Evolutionary conservation across 306 rosid species (phyloP), one percentile per base, ranked within the genome.

Genomic region (Inga laurina): DNA sequence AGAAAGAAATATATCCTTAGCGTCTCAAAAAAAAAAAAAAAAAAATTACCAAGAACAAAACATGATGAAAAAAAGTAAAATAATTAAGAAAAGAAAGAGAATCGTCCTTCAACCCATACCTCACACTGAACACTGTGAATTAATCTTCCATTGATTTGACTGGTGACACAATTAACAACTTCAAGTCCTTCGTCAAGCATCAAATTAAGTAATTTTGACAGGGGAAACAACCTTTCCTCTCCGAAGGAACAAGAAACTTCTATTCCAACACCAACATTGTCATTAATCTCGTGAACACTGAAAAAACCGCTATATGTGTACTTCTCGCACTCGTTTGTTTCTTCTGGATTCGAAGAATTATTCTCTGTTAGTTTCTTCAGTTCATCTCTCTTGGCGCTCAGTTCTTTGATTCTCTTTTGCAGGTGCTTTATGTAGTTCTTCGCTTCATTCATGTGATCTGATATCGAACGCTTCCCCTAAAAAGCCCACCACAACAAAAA

Each of bases 401-500:
- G 85, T 32, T 73, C 91, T 68, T 86, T 76, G 82, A 89, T 90
- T 72, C 84, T 89, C 48, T 79, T 79, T 71, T 85, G 82, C 68
- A 85, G 34, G 65, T 91, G 84, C 19, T 89, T 88, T 84, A 93
- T 91, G 64, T 93, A 89, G 56, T 87, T 89, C 79, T 81, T 91
- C 22, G 97, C 94, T 90, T 86, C 93, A 8, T 87, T 85, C 75
- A 93, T 75, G 80, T 89, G 91, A 77, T 94, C 96, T 2, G 91
- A 85, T 76, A 82, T 79, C 14, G 97, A 89, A 67, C 97, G 98
- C 82, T 89, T 94, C 56, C 97, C 98, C 98, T 94, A 88, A 72
- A 75, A 82, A 10, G 0, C 9, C 24, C 44, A 9, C 5, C 22
- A 3, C 19, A 22, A 22, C 18, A 43, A 43, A 71, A 82, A 80